These are phyloP conservation scores for Phytopythium mirpurense DNA, from an alignment of 352 stramenopile genomes.

Conservation along the genomic window DNA sequence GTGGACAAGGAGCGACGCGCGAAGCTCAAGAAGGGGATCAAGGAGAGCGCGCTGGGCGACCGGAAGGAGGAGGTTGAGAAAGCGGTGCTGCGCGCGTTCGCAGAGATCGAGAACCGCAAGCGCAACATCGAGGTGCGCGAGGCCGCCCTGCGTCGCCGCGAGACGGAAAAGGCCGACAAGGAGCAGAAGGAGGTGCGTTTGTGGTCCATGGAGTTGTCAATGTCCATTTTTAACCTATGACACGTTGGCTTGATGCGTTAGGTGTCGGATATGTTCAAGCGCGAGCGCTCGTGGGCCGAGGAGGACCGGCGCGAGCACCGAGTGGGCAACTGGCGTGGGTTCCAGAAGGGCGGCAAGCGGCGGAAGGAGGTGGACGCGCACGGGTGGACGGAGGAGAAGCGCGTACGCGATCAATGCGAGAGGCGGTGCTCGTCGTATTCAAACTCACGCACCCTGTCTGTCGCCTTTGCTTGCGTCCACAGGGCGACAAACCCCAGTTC, in stretches of 20 bases:
- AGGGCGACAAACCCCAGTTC: slow-evolving; percentile 44
- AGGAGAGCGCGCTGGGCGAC: slow-evolving; percentile 61
- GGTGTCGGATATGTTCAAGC: slow-evolving; percentile 56
- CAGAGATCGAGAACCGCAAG: slow-evolving; percentile 75
- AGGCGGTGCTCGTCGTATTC: too few relatives aligned
- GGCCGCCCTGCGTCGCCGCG: slow-evolving; percentile 53
- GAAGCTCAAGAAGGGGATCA: slow-evolving; percentile 82
- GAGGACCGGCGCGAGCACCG: slow-evolving; percentile 70
- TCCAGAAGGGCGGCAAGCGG: slow-evolving; percentile 71
- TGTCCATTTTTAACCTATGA: not conserved
- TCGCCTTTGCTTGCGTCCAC: not conserved
- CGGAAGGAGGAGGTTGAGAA: slow-evolving; percentile 64
- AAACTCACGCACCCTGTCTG: too few relatives aligned
- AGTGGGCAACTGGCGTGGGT: slow-evolving; percentile 74
- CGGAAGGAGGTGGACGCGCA: slow-evolving; percentile 55
- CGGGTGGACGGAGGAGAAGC: slow-evolving; percentile 59
- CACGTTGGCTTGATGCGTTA: not conserved
- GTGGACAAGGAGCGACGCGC: slow-evolving; percentile 67
- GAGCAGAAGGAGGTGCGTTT: slow-evolving; percentile 53
- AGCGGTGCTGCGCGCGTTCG: slow-evolving; percentile 76
- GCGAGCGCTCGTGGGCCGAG: slow-evolving; percentile 72
- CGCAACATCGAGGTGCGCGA: slow-evolving; percentile 74
- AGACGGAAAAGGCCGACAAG: slow-evolving; percentile 72
- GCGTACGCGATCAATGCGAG: slow-evolving; percentile 21
- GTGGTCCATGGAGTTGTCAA: not conserved